phyloP scores from a whole-genome alignment of 306 rosid genomes.

The Sechiopsis laciniata region DNA sequence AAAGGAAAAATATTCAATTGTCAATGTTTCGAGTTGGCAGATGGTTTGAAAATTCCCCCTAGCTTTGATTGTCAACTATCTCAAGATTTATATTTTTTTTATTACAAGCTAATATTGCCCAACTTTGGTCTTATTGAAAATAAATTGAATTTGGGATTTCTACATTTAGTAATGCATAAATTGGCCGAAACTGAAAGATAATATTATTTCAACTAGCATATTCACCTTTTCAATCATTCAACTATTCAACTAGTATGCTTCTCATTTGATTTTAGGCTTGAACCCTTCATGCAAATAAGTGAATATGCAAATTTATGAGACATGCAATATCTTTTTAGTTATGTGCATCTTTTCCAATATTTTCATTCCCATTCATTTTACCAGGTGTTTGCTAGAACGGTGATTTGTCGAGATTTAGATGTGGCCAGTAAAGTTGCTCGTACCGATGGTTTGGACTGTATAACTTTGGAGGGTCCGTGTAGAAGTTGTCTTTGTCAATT shows the following conservation, averaged over 20 bases:
- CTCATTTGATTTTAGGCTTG: neutral
- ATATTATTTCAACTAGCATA: too few relatives aligned
- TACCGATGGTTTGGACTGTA: slow-evolving; percentile 79
- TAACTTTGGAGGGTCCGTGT: slow-evolving; percentile 79
- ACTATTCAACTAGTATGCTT: slow-evolving; percentile 1
- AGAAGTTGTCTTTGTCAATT: slow-evolving; percentile 20
- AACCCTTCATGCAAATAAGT: neutral
- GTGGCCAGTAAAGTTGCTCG: slow-evolving; percentile 95
- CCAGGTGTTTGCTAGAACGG: slow-evolving; percentile 95
- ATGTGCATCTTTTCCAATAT: slow-evolving; percentile 22
- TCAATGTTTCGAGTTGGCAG: neutral
- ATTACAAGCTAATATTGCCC: neutral
- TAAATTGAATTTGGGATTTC: neutral
- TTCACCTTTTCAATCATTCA: neutral
- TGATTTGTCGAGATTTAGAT: slow-evolving; percentile 83
- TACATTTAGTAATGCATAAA: slow-evolving; percentile 2
- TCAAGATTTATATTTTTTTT: neutral
- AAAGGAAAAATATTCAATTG: too few relatives aligned
- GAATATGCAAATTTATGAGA: neutral
- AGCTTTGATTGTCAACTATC: neutral
- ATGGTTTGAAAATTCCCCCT: neutral
- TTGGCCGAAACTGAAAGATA: neutral
- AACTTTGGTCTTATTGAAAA: neutral
- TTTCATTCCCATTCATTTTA: slow-evolving; percentile 16
- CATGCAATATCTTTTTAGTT: slow-evolving; percentile 5